Evolutionary conservation across 2,329 filamentous ascomycete species (phyloP), one percentile per base, ranked within the genome.

Genomic region (Beauveria caledonica): DNA sequence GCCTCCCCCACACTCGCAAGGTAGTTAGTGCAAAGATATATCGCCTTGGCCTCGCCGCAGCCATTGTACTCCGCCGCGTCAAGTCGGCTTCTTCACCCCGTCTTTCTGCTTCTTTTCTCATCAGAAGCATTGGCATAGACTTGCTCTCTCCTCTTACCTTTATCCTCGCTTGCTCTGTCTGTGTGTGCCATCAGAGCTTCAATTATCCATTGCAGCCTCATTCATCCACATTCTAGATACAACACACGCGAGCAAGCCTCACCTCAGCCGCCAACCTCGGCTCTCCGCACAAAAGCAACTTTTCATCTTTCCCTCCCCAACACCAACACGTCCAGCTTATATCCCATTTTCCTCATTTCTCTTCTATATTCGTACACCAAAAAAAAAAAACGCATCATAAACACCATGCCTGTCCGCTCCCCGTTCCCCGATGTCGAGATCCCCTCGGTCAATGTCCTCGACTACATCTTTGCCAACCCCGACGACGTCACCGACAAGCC

Each of bases 361-460:
- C 5, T 25, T 46, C 21, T 46, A 36, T 33, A 29, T 29, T 29
- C 27, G 8, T 29, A 36, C 33, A 36, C 5, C 11, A 33, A 4
- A 27, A 27, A 27, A 27, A 9, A 29, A 29, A 9, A 50, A 5
- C 2, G 5, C 52, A 46, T 5, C 10, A 13, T 36, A 36, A 2
- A 8, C 58, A 64, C 23, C 9, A 77, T 80, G 78, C 70, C 74
- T 42, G 71, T 76, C 71, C 69, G 66, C 4, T 80, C 78, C 7
- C 74, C 71, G 2, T 80, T 75, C 62, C 74, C 74, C 4, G 51
- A 66, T 13, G 62, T 80, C 45, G 69, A 76, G 63, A 74, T 80
- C 33, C 76, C 77, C 8, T 71, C 77, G 69, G 76, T 70, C 64
- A 80, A 79, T 67, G 67, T 77, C 63, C 67, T 76, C 42, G 68